Evolutionary conservation across 352 stramenopile species (phyloP), one percentile per base, ranked within the genome.

Genomic region (Globisporangium okanoganense): DNA sequence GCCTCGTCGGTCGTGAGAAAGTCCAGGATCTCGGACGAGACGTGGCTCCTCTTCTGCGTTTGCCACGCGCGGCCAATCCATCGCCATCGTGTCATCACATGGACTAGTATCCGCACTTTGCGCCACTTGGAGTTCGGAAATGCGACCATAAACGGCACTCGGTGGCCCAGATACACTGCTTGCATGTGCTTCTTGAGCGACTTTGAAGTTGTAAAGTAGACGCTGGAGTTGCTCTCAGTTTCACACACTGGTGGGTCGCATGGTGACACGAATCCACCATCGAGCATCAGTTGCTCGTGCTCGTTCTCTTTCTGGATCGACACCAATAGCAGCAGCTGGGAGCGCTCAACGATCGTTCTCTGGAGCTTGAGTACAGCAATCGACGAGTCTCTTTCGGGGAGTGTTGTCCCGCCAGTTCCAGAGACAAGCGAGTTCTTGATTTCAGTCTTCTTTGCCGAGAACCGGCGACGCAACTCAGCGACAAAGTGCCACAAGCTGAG

Each of bases 81-180:
- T 31, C 71, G 75, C 79, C 79, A 88, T 9, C 79, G 66, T 8
- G 70, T 61, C 5, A 70, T 48, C 0, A 66, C 72, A 33, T 87
- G 77, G 1, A 88, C 13, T 5, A 81, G 12, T 0, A 67, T 69
- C 14, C 79, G 75, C 4, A 88, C 43, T 9, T 52, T 66, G 47
- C 67, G 65, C 79, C 79, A 88, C 35, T 67, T 79, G 0, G 79
- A 88, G n/a, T 16, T 51, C 9, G 78, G 76, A 33, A 74, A 85
- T 2, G 68, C 70, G 29, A 33, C 45, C 51, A 82, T 64, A 29
- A 85, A 88, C 5, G 68, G 64, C 13, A 81, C 16, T 14, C 71
- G 63, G 5, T 64, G 38, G 1, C 67, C 40, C 0, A 53, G 65
- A 31, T 84, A 82, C 3, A 65, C 61, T 9, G 74, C 13, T 0